phyloP scores from a whole-genome alignment of 306 rosid species.

The Castanea sativa region DNA sequence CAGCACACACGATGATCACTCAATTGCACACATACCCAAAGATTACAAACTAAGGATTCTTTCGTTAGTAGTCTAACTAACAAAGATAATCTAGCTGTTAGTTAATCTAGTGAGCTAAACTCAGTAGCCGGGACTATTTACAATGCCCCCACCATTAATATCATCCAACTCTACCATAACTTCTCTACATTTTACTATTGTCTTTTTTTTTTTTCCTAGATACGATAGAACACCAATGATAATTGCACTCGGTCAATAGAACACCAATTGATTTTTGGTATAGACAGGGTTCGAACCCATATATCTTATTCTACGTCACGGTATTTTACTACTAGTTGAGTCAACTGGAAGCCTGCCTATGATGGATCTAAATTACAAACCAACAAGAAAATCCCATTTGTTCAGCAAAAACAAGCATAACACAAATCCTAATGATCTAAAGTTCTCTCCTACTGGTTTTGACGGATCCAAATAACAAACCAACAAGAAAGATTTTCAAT shows the following conservation, averaged over 20 bases:
- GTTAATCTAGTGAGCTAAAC: background rate
- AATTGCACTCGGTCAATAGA: no score
- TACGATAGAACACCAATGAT: no score
- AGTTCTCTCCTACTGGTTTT: background rate
- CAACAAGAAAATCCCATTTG: no score
- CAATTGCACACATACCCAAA: background rate
- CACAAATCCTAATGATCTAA: background rate
- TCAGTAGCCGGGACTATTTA: background rate
- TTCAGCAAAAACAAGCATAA: background rate
- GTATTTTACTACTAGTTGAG: no score
- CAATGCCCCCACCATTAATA: background rate
- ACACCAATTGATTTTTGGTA: no score
- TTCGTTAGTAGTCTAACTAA: background rate
- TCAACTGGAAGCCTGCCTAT: background rate
- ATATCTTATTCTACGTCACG: no score
- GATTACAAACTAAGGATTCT: background rate
- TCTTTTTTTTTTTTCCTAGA: no score
- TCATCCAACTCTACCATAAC: background rate
- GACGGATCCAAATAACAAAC: background rate
- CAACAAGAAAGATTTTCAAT: background rate
- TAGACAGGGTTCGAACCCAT: fast-evolving
- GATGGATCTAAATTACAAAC: background rate
- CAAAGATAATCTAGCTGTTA: background rate
- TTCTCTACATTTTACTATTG: background rate
- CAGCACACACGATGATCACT: background rate